Evolutionary conservation across 352 stramenopile genomes (phyloP), one percentile per base, ranked within the genome.

Genomic region (Phytopythium delawarense): DNA sequence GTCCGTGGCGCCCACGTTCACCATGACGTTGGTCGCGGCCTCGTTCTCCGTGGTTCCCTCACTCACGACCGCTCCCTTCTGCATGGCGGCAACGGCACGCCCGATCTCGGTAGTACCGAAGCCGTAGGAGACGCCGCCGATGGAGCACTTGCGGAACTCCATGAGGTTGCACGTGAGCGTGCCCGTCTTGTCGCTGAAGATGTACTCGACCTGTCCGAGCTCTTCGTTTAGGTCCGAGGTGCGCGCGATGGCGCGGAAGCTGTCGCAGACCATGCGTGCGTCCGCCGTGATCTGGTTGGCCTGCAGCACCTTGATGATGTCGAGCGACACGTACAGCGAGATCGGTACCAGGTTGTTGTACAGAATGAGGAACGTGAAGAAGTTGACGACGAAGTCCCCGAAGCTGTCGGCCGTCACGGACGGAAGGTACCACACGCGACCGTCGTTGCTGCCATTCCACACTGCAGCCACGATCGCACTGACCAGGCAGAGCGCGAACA

Each of bases 161-260:
- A 99, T 99, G 21, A 98, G 76, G 78, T 99, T 99, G 72, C 93
- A 96, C 21, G 97, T 99, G 23, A 99, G 79, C 35, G 97, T 99
- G 16, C 97, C 97, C 3, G 97, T 99, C 69, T 99, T 99, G 73
- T 99, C 97, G 32, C 85, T 98, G 74, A 99, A 99, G n/a, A 99
- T 92, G 68, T 99, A 98, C 62, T 97, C 80, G 45, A 99, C 85
- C 79, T 98, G 88, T 0, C 96, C 97, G 20, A 98, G 74, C 54
- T 98, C 89, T 48, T 96, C 91, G 53, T 96, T 96, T n/a, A 98
- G 76, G 42, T 95, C 88, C 21, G 87, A 93, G 2, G 82, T 96
- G 7, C 91, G 75, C 4, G 84, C 88, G n/a, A 90, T 70, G 11
- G 88, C 83, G 7, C 76, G 75, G 2, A 72, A 88, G 49, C 96